Evolutionary conservation across 1,284 basidiomycete genomes (phyloP), one percentile per base, ranked within the genome.

Genomic region (Mycosarcoma mackinlayi): DNA sequence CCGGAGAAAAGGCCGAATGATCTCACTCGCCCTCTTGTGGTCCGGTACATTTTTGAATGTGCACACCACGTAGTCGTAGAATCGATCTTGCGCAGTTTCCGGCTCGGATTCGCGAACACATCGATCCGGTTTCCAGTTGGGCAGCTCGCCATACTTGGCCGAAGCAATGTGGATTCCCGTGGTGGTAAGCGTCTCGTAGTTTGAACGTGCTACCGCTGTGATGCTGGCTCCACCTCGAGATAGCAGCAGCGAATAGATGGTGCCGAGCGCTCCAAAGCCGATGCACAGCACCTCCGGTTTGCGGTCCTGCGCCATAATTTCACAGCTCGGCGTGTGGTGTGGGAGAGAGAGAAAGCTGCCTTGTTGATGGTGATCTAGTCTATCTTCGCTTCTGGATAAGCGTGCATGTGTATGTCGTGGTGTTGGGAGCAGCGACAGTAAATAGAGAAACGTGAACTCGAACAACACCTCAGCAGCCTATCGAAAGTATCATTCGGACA

Each of bases 11-110:
- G 90, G 88, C 19, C 84, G 83, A 16, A 92, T 85, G 13, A 92
- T 83, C 13, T 83, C 79, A 0, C 89, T 84, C 4, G 88, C 91
- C 13, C 86, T 86, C 2, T 84, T 76, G 18, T 90, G 79, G 72
- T 92, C 91, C 0, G 91, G 91, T 3, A 92, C 83, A 5, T 88
- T 88, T 78, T 92, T 92, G 3, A 89, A 90, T 2, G 88, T 86
- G 51, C 92, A 82, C 11, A 92, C 80, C 13, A 91, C 60, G 37
- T 54, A 88, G 31, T 87, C 86, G 79, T 91, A 92, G 1, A 85
- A 72, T 35, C 84, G 82, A 37, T 90, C 89, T 7, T 87, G 84
- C 1, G 90, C 89, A 14, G 88, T 86, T 1, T 83, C 80, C 25
- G 91, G 61, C 11, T 50, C 49, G 6, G 44, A 44, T 25, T 70